These are phyloP conservation scores for Spergularia azorica DNA, from an alignment of 179 eudicot genomes.

Conservation along the genomic window DNA sequence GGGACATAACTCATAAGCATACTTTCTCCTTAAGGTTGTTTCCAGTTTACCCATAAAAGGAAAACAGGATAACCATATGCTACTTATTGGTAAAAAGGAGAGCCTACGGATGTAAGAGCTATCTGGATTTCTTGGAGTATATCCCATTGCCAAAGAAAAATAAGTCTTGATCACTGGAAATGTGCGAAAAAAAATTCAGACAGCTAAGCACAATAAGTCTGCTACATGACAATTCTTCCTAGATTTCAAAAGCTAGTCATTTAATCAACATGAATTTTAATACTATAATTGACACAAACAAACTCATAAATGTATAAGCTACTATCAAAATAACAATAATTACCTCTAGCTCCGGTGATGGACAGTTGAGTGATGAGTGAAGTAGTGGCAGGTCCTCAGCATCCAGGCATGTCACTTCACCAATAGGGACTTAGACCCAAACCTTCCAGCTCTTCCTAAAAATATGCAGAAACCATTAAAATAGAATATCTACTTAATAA, in stretches of 20 bases:
- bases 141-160: conserved; percentile 3
- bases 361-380: conserved; percentile 65
- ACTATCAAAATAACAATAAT: conserved; percentile 1
- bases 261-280: background rate
- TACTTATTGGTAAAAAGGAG: too few species aligned
- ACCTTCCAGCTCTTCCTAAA: conserved; percentile 99
- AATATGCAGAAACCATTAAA: conserved; percentile 20
- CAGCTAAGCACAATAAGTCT: conserved; percentile 7
- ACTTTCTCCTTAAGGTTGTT: too few species aligned
- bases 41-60: too few species aligned
- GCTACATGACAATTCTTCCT: background rate
- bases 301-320: background rate
- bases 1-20: too few species aligned
- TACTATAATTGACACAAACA: background rate
- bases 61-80: too few species aligned
- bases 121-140: background rate
- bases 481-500: background rate
- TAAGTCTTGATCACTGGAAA: background rate
- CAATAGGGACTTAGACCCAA: conserved; percentile 77
- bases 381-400: conserved; percentile 75
- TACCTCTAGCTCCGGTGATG: conserved; percentile 87
- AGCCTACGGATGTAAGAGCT: background rate
- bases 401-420: conserved; percentile 91
- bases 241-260: background rate
- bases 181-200: background rate